Base-by-base conservation (phyloP, 768 basidiomycete genomes). In the Dioszegia crocea region DNA sequence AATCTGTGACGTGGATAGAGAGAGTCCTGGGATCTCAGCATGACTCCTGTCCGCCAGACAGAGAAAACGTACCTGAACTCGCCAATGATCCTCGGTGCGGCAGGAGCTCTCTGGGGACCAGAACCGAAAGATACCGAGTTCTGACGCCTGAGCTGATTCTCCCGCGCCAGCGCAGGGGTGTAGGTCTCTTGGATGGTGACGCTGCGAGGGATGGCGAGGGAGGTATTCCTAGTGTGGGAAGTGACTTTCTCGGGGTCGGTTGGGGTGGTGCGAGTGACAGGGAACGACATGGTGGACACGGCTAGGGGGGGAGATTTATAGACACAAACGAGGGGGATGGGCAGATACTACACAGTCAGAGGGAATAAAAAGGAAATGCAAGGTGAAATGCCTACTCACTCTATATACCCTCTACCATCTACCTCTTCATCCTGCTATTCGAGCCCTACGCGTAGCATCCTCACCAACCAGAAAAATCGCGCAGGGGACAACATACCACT, bases 1-100 rank as follows among this genome's bases (percentile, higher is more conserved):
- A 63, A 46, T 76, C 70, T 16, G 66, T 61, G 26, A 81, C 77
- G 12, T 79, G 79, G 43, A 81, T 79, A 2, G 81, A 81, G 11
- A 83, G 79, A 0, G 82, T 82, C 21, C 82, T 80, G 51, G 52
- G 57, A 2, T 36, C 38, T 60, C 17, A 63, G 47, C 30, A 17
- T 10, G 40, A n/a, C n/a, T n/a, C n/a, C 11, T 29, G 14, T n/a
- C 16, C 31, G 4, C 8, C 52, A 44, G 10, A 41, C 17, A 36
- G 0, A 16, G 17, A 1, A 39, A 24, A 65, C 68, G 44, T 45
- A 68, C 71, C 68, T 63, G 66, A 73, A 73, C 39, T 76, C 74
- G 1, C 66, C 71, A 16, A 72, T 63, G 9, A 73, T 64, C n/a
- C 71, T 58, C 31, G 57, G 60, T 4, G 57, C 48, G 4, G 58